Base-by-base conservation (phyloP, 2,329 filamentous ascomycete genomes). In the Aulographum hederae region DNA sequence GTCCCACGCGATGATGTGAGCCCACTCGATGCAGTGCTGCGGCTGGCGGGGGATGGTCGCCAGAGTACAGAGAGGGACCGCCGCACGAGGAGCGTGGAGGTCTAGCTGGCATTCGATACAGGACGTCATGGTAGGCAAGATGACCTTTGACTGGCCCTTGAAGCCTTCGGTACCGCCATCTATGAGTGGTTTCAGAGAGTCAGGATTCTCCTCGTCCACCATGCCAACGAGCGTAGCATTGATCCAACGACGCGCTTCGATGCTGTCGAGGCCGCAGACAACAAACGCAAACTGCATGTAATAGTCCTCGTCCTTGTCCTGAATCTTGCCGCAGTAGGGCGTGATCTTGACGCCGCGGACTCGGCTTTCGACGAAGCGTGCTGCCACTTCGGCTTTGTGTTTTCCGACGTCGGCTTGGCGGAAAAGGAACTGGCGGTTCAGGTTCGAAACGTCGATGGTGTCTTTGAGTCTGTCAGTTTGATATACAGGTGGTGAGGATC, bases 91-190 rank as follows among this genome's bases (percentile, higher is more conserved):
- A 1, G 89, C 86, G 52, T 95, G 85, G 79, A 98, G 94, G 51
- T 95, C 89, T 18, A 98, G 71, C 49, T 98, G 89, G 48, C 89
- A 98, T 60, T 98, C 89, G 46, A 98, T 91, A 51, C 89, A 98
- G 15, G 84, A 92, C 13, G 85, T 91, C 46, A 98, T 69, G 4
- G 81, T 85, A 0, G 89, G 89, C 15, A 95, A 62, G 36, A 98
- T 78, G 36, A 98, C 86, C 46, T 86, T 72, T 1, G 85, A 78
- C 51, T 98, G 91, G 32, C 89, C 89, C 58, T 95, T 98, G 70
- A 98, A 95, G 31, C 86, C 74, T 63, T 98, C 89, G 11, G 89
- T 98, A 39, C 89, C 89, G 33, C 89, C 91, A 53, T 98, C 89
- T 39, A 98, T 84, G 36, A 98, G 62, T 4, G 91, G 89, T 56